These are phyloP conservation scores for Tolypocladium sp. DNA, from an alignment of 2,329 filamentous ascomycete genomes.

Conservation along the genomic window DNA sequence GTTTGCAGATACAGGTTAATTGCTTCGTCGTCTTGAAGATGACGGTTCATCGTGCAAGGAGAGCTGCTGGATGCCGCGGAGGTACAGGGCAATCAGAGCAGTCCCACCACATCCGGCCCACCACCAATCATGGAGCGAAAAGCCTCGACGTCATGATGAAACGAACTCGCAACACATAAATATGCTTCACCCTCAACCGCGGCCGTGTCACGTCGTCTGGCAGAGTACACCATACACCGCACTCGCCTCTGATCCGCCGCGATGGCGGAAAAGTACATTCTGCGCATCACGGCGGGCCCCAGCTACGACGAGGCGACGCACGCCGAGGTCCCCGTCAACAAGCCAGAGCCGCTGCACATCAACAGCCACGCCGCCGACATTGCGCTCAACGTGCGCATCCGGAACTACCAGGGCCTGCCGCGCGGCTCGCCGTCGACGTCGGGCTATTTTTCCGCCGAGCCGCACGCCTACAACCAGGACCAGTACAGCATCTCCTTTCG, in stretches of 20 bases:
- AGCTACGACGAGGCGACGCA: constrained; percentile 68
- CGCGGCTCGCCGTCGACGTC: constrained; percentile 57
- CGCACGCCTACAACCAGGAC: constrained; percentile 58
- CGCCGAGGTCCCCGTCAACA: constrained; percentile 67
- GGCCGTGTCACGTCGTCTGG: neutral
- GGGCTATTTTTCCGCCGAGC: constrained; percentile 65
- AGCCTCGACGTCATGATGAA: neutral
- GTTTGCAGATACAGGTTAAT: too few species aligned
- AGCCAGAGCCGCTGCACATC: constrained; percentile 51
- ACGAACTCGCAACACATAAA: neutral
- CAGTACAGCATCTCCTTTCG: constrained; percentile 78
- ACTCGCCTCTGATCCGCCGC: neutral
- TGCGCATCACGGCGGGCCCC: constrained; percentile 74
- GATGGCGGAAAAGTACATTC: constrained; percentile 65
- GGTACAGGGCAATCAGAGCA: too few species aligned
- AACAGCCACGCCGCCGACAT: constrained; percentile 54
- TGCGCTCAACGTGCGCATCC: constrained; percentile 66
- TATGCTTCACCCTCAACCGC: neutral
- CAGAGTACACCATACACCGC: neutral
- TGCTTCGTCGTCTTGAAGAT: too few species aligned
- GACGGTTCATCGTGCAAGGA: too few species aligned
- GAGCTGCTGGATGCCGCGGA: too few species aligned
- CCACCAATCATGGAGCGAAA: neutral
- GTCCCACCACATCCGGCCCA: too few species aligned
- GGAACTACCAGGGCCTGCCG: constrained; percentile 61